A percentile compares a stretch with the other conserved stretches of the same genome.
Evolutionary conservation across 2,329 filamentous ascomycete species (phyloP).

Genomic region (Monascus ruber): DNA sequence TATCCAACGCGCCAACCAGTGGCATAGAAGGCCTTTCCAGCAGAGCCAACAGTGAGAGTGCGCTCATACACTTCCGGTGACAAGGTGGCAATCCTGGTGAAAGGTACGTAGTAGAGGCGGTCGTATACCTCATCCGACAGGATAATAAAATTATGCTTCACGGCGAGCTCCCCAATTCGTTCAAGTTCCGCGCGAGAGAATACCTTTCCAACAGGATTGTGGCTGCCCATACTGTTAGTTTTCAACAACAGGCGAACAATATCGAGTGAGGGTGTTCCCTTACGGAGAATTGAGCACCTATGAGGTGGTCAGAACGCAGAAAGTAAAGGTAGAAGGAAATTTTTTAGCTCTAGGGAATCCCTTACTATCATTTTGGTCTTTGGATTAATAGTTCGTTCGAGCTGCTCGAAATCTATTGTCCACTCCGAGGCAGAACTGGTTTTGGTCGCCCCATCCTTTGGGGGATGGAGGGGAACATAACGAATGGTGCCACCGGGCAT

Average conservation of each 20-base stretch:
- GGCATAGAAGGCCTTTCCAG: constrained; percentile 96
- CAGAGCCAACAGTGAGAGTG: constrained; percentile 88
- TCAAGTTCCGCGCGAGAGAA: constrained; percentile 75
- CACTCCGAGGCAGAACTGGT: constrained; percentile 82
- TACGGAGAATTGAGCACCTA: constrained; percentile 42
- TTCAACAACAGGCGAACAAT: not conserved
- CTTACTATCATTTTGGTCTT: constrained; percentile 91
- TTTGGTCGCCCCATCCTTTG: constrained; percentile 62
- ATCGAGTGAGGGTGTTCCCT: constrained; percentile 7
- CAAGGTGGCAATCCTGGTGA: constrained; percentile 81
- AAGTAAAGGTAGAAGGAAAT: not conserved
- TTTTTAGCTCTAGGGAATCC: constrained; percentile 34
- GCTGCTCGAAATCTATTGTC: constrained; percentile 71
- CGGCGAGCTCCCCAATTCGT: constrained; percentile 74
- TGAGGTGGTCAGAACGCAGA: constrained; percentile 2
- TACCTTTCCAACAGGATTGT: constrained; percentile 96
- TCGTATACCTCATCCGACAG: constrained; percentile 92
- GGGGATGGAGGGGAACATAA: constrained; percentile 90
- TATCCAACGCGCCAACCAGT: constrained; percentile 96
- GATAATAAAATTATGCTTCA: constrained; percentile 89
- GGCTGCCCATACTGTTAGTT: constrained; percentile 27
- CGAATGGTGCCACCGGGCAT: constrained; percentile 94
- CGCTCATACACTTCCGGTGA: constrained; percentile 80
- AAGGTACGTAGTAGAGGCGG: constrained; percentile 86
- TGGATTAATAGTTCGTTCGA: constrained; percentile 69